A percentile compares a stretch with the other conserved stretches of the same genome.
These are phyloP conservation scores for sorghum (Sorghum bicolor) DNA, from an alignment of 176 grass and related monocot genomes.

Conservation along the genomic window Sorghum_bicolor_NCBIv3 NC_012877.2:6003501-6004000, in stretches of 20 bases:
- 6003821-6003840: neutral
- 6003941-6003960: conserved; percentile 9
- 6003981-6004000: neutral
- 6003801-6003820: conserved; percentile 1
- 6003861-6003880: conserved; percentile 19
- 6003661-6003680: neutral
- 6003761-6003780: conserved; percentile 31
- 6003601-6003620: conserved; percentile 13
- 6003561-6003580: conserved; percentile 45
- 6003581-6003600: conserved; percentile 47
- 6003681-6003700: neutral
- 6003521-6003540: conserved; percentile 73
- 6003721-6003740: neutral
- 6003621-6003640: conserved; percentile 20
- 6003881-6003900: neutral
- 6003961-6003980: neutral
- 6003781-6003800: conserved; percentile 35
- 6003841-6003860: conserved; percentile 29
- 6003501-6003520: conserved; percentile 82
- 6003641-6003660: neutral
- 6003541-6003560: conserved; percentile 51
- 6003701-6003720: neutral
- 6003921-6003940: neutral
- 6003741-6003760: neutral
- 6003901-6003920: neutral